Evolutionary conservation across 2,329 filamentous ascomycete genomes (phyloP).

Genomic region (Fonsecaea nubica): DNA sequence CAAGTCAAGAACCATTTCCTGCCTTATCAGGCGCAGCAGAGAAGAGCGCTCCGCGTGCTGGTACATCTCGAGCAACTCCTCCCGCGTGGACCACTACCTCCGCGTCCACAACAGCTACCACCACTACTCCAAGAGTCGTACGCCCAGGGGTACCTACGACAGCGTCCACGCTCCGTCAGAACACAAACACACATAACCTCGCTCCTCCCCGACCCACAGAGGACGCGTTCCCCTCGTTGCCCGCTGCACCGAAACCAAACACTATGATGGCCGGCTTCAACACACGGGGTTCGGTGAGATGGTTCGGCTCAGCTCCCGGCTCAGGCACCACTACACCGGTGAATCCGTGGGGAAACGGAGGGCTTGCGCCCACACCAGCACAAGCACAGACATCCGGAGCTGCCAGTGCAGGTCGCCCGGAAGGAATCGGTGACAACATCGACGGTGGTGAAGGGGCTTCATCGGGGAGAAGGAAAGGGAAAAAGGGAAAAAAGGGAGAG

Average conservation of each 20-base stretch:
- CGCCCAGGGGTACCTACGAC: constrained; percentile 26
- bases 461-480: constrained; percentile 40
- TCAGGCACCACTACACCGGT: constrained; percentile 43
- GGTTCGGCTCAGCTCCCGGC: constrained; percentile 45
- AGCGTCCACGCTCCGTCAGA: constrained; percentile 25
- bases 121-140: constrained; percentile 37
- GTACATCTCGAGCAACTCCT: constrained; percentile 24
- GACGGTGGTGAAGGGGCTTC: constrained; percentile 38
- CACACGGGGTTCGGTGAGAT: constrained; percentile 55
- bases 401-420: constrained; percentile 27
- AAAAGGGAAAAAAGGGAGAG: constrained; percentile 51
- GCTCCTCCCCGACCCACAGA: constrained; percentile 45
- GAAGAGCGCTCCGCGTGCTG: constrained; percentile 39
- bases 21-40: constrained; percentile 49
- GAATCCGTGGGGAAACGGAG: constrained; percentile 49
- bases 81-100: constrained; percentile 32
- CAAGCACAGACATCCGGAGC: constrained; percentile 32
- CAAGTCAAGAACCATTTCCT: constrained; percentile 55
- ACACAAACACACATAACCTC: constrained; percentile 29
- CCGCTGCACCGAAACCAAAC: constrained; percentile 73
- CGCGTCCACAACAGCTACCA: constrained; percentile 37
- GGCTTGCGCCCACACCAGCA: constrained; percentile 35
- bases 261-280: constrained; percentile 55
- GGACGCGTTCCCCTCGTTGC: constrained; percentile 83
- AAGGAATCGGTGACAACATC: constrained; percentile 37